A percentile compares a stretch with the other conserved stretches of the same genome.
phyloP scores from a whole-genome alignment of 139 green algal genomes.

The Picochlorum sp. region DNA sequence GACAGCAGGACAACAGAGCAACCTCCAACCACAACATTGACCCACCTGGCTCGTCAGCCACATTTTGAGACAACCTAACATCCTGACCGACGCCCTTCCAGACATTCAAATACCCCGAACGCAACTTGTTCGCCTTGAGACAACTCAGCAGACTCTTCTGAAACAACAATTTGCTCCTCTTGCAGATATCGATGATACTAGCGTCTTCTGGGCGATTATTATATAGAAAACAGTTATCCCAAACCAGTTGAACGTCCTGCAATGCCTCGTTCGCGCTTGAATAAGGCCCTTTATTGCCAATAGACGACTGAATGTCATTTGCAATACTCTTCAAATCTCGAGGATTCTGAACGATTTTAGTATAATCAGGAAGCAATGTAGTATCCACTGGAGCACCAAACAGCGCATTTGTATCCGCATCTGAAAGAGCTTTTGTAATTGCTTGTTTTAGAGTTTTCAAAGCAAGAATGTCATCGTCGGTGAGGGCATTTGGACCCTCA shows the following conservation, averaged over 20 bases:
- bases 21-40: too few species aligned
- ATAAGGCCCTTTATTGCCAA: slow-evolving; percentile 14
- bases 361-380: slow-evolving; percentile 49
- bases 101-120: too few species aligned
- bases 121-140: neutral
- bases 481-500: too few species aligned
- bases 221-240: slow-evolving; percentile 53
- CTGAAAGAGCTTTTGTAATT: neutral
- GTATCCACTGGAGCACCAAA: slow-evolving; percentile 9
- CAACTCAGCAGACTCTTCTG: neutral
- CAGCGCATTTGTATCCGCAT: neutral
- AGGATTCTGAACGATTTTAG: slow-evolving; percentile 43
- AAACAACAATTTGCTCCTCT: neutral
- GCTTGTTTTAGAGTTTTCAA: neutral
- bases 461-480: too few species aligned
- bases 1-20: too few species aligned
- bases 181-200: slow-evolving; percentile 17
- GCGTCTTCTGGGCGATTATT: slow-evolving; percentile 36
- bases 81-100: neutral
- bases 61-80: neutral
- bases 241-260: slow-evolving; percentile 40
- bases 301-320: slow-evolving; percentile 15
- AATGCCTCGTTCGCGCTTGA: slow-evolving; percentile 17
- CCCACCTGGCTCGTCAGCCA: neutral
- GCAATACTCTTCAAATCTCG: slow-evolving; percentile 44